Percentiles rank a stretch among this genome's conserved stretches.
phyloP scores from a whole-genome alignment of 148 eudicot species.

The Vaccinium myrtillus region DNA sequence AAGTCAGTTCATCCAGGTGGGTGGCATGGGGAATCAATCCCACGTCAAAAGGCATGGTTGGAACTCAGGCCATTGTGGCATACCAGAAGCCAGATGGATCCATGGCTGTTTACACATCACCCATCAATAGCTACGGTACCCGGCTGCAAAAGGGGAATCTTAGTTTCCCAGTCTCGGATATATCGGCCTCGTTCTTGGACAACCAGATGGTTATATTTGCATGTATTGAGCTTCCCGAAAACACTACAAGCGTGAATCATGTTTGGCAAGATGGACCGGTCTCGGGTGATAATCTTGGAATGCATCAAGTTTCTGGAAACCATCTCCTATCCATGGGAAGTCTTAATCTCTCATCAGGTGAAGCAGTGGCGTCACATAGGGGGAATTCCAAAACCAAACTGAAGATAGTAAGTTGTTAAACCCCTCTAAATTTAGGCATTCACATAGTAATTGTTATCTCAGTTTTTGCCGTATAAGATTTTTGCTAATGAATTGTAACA shows the following conservation, averaged over 20 bases:
- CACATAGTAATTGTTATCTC: too few species aligned
- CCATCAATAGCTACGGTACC: neutral
- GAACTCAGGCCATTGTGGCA: neutral
- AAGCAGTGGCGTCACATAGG: neutral
- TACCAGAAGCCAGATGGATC: too few species aligned
- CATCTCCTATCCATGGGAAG: constrained; percentile 11
- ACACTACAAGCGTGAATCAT: too few species aligned
- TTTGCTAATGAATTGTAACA: too few species aligned
- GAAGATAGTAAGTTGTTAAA: neutral
- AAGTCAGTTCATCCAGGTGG: constrained; percentile 10
- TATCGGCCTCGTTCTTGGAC: too few species aligned
- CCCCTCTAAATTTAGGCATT: too few species aligned
- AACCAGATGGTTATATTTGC: too few species aligned
- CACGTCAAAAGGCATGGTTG: constrained; percentile 9
- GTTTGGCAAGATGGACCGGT: too few species aligned
- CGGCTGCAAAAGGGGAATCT: neutral
- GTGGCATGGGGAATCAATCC: constrained; percentile 24
- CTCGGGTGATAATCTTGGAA: too few species aligned
- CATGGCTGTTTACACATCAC: neutral
- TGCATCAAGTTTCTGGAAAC: neutral
- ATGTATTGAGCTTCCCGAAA: too few species aligned
- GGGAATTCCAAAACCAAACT: neutral
- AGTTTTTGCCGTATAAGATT: too few species aligned
- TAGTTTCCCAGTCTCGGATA: too few species aligned
- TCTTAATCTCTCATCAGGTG: constrained; percentile 1